Percentiles rank a stretch among this genome's conserved stretches.
Conservation (phyloP, 2,329 filamentous ascomycete genomes). For the Magnaporthiopsis poae region DNA sequence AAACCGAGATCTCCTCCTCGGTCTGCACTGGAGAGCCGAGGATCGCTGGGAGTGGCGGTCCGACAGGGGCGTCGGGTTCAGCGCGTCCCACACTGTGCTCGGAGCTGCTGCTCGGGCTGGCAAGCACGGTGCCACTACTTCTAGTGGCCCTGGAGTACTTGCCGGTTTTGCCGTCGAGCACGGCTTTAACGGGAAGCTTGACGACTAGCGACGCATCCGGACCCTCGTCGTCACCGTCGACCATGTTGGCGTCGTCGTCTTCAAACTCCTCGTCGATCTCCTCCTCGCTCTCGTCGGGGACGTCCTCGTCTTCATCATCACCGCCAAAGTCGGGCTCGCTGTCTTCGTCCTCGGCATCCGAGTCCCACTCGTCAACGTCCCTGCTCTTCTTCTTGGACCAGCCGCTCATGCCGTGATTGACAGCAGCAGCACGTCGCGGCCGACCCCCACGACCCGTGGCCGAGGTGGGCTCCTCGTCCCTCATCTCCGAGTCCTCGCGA, state of each 20-base stretch:
- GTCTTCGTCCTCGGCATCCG: constrained; percentile 56
- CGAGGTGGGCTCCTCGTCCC: constrained; percentile 21
- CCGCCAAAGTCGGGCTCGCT: constrained; percentile 67
- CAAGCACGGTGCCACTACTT: not conserved
- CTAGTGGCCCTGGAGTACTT: constrained; percentile 21
- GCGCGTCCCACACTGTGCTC: constrained; percentile 8
- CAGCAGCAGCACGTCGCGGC: constrained; percentile 40
- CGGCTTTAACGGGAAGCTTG: constrained; percentile 51
- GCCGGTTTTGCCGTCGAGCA: constrained; percentile 26
- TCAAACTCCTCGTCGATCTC: constrained; percentile 50
- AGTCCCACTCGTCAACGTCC: constrained; percentile 42
- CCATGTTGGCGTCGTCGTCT: constrained; percentile 42
- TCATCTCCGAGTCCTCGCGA: constrained; percentile 22
- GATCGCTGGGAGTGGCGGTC: not conserved
- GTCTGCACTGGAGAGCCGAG: constrained; percentile 14
- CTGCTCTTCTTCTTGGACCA: constrained; percentile 34
- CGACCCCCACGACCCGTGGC: constrained; percentile 35
- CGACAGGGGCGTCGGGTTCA: not conserved
- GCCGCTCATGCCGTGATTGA: constrained; percentile 40
- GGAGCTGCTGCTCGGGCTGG: constrained; percentile 7
- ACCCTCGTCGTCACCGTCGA: constrained; percentile 39
- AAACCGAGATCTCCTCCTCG: constrained; percentile 22
- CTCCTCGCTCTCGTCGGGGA: constrained; percentile 47
- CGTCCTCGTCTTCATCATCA: constrained; percentile 58
- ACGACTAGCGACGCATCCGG: constrained; percentile 57